These are phyloP conservation scores for Phaseolus coccineus DNA, from an alignment of 331 rosid genomes.

Conservation along the genomic window DNA sequence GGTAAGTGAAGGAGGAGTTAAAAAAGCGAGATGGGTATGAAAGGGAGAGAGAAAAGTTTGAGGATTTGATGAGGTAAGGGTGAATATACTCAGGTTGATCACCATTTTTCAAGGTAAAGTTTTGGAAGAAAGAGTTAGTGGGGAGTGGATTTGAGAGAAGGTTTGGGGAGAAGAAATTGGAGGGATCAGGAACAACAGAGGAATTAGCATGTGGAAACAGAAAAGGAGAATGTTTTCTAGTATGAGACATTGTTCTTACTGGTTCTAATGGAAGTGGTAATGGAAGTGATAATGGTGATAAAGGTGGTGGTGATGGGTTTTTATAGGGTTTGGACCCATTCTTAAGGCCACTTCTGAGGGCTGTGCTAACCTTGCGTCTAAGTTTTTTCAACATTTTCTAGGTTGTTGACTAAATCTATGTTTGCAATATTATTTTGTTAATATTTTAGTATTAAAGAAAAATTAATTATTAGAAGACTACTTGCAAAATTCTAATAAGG, in stretches of 20 bases:
- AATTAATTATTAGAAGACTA: background rate
- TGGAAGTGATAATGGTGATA: too few species aligned
- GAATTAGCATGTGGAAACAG: slow-evolving; percentile 64
- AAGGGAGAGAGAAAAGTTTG: slow-evolving; percentile 61
- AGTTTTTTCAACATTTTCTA: slow-evolving; percentile 44
- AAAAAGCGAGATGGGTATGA: slow-evolving; percentile 68
- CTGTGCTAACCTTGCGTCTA: slow-evolving; percentile 39
- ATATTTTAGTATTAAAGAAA: background rate
- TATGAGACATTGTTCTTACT: slow-evolving; percentile 5
- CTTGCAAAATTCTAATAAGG: background rate
- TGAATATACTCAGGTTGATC: slow-evolving; percentile 79
- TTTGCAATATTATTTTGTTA: background rate
- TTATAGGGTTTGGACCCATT: slow-evolving; percentile 40
- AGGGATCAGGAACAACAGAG: slow-evolving; percentile 76
- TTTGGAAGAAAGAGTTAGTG: slow-evolving; percentile 86
- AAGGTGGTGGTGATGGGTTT: background rate
- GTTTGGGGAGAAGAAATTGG: slow-evolving; percentile 67
- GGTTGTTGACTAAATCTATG: slow-evolving; percentile 13
- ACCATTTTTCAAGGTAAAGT: slow-evolving; percentile 75
- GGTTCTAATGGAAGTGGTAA: background rate
- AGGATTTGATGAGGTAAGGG: slow-evolving; percentile 75
- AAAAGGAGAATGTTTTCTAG: slow-evolving; percentile 50
- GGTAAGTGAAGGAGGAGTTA: slow-evolving; percentile 59
- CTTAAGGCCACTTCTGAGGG: background rate
- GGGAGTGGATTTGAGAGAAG: slow-evolving; percentile 73